A percentile compares a stretch with the other conserved stretches of the same genome.
Evolutionary conservation across 805 yeast genomes (phyloP).

Genomic region (Cyberlindnera lachancei): DNA sequence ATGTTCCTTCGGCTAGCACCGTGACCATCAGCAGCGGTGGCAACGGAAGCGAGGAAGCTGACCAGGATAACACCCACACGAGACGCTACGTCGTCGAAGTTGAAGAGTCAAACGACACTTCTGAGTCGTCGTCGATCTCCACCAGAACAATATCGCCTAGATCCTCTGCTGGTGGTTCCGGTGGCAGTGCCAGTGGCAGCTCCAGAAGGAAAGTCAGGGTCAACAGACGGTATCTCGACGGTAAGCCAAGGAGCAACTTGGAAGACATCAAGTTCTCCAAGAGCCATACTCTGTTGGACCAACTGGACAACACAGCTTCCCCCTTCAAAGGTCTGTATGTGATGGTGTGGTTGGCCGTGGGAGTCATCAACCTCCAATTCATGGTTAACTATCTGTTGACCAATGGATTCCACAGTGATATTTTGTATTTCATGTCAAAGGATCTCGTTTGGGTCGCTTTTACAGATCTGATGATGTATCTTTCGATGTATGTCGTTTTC

Average conservation of each 20-base stretch:
- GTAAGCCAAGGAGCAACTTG: conserved; percentile 19
- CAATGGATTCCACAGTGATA: conserved; percentile 43
- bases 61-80: too few relatives aligned
- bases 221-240: conserved; percentile 17
- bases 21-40: too few relatives aligned
- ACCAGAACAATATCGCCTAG: too few relatives aligned
- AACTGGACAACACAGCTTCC: conserved; percentile 8
- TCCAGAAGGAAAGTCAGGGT: conserved; percentile 10
- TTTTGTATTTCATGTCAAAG: conserved; percentile 48
- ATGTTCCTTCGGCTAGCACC: too few relatives aligned
- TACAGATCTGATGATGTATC: conserved; percentile 71
- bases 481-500: conserved; percentile 53
- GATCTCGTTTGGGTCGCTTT: conserved; percentile 64
- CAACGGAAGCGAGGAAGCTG: too few relatives aligned
- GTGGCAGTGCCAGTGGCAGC: too few relatives aligned
- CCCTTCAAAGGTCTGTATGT: conserved; percentile 74
- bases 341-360: conserved; percentile 61
- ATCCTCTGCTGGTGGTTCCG: too few relatives aligned
- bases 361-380: conserved; percentile 36
- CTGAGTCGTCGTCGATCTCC: too few relatives aligned
- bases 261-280: conserved; percentile 19
- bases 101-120: too few relatives aligned
- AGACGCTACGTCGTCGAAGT: too few relatives aligned
- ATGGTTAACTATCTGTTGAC: conserved; percentile 44
- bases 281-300: conserved; percentile 19